Conservation (phyloP, 768 basidiomycete genomes). For the Nevesoporus exiguus region DNA sequence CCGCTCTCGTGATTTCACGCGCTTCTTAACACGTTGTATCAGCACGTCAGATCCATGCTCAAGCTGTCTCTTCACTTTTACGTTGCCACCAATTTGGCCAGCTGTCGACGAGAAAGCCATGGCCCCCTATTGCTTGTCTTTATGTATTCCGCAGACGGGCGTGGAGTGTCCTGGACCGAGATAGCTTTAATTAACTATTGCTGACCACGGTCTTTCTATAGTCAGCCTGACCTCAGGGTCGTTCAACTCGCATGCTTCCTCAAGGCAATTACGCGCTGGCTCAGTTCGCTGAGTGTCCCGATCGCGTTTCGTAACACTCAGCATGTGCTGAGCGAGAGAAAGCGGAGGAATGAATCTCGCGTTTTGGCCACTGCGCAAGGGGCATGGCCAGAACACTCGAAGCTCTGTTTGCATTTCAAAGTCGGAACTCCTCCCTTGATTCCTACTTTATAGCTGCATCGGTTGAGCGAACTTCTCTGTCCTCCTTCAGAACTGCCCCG, state of each 20-base stretch:
- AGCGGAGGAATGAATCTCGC: conserved; percentile 36
- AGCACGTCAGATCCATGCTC: conserved; percentile 34
- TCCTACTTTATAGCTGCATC: conserved; percentile 30
- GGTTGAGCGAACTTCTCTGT: conserved; percentile 13
- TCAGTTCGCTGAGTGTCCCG: conserved; percentile 36
- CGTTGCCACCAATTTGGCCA: conserved; percentile 26
- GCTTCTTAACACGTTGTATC: conserved; percentile 36
- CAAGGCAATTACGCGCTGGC: conserved; percentile 37
- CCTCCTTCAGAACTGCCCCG: conserved; percentile 22
- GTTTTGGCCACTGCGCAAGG: conserved; percentile 32
- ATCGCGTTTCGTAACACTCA: conserved; percentile 32
- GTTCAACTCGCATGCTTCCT: conserved; percentile 27
- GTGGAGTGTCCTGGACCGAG: conserved; percentile 33
- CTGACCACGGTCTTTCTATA: conserved; percentile 24
- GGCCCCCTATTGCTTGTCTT: conserved; percentile 32
- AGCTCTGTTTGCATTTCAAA: conserved; percentile 35
- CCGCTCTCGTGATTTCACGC: conserved; percentile 34
- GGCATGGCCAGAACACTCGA: conserved; percentile 36
- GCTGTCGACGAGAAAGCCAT: conserved; percentile 25
- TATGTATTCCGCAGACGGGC: conserved; percentile 36
- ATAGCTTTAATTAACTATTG: conserved; percentile 34
- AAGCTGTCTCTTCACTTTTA: conserved; percentile 30
- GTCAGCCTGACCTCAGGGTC: conserved; percentile 27
- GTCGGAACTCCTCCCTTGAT: conserved; percentile 29
- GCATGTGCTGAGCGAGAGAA: conserved; percentile 31